Percentiles rank a stretch among this genome's conserved stretches.
These are phyloP conservation scores for Colletotrichum acutatum DNA, from an alignment of 2,329 filamentous ascomycete species.

Conservation along the genomic window DNA sequence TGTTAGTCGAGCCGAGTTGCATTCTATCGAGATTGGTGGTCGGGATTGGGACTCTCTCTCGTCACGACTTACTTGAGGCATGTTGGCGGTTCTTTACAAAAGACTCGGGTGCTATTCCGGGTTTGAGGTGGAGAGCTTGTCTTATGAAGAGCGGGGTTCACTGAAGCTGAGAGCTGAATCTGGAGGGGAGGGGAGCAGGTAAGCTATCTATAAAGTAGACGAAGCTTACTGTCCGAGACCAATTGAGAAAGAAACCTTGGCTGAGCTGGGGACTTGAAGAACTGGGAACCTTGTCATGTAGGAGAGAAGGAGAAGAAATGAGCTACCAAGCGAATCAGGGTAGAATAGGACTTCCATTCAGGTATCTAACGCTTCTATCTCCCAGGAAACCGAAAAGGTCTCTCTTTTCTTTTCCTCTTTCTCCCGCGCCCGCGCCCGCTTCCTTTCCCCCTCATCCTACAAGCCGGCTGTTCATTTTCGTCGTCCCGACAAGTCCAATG, in stretches of 20 bases:
- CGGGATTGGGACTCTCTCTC: not conserved
- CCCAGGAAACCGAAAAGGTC: not conserved
- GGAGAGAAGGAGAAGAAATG: not conserved
- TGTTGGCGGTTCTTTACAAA: conserved; percentile 40
- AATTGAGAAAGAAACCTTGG: conserved; percentile 7
- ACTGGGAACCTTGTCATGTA: not conserved
- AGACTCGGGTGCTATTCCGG: not conserved
- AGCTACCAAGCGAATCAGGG: not conserved
- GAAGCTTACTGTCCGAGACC: conserved; percentile 17
- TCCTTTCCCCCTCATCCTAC: not conserved
- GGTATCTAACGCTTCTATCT: not conserved
- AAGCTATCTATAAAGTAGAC: not conserved
- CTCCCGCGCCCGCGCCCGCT: not conserved
- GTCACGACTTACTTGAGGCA: conserved; percentile 45
- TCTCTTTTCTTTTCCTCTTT: not conserved
- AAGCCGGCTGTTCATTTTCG: conserved; percentile 2
- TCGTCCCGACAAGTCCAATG: conserved; percentile 11
- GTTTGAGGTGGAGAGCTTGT: conserved; percentile 1
- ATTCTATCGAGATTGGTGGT: not conserved
- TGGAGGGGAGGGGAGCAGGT: not conserved
- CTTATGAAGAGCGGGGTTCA: not conserved
- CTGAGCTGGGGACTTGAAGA: not conserved
- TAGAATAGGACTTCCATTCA: not conserved
- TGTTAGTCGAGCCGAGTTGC: not conserved
- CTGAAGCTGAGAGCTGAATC: not conserved